Base-by-base conservation (phyloP, 1,284 basidiomycete species). In the Ustilago lituana region DNA sequence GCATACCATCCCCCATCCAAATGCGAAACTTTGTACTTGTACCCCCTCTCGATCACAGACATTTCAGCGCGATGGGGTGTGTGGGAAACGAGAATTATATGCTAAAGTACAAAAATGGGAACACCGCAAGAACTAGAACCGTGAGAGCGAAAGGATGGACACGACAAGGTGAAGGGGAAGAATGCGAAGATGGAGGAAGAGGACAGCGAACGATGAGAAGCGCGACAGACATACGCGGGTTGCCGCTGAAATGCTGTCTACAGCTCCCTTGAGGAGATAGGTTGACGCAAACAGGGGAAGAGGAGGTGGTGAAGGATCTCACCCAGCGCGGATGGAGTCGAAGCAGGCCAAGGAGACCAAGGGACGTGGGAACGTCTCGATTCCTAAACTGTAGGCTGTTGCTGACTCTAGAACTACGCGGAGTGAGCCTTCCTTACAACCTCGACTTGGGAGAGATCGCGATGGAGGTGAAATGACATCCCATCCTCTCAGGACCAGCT, bases 211-310 rank as follows among this genome's bases (percentile, higher is more conserved):
- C 8, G 43, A 35, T 17, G 35, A 23, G 23, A 27, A 22, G 22
- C 23, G 29, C 20, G 40, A 48, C 37, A 49, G 46, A 37, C 55
- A 55, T 58, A 27, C 53, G 66, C 66, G 61, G 61, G 53, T 69
- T 69, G 66, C 66, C 66, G 59, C 66, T 69, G 66, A 49, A 51
- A 56, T 58, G 51, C 51, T 49, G 52, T 55, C 40, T 54, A 43
- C 29, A 46, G 33, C 17, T 20, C 33, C 19, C 9, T 19, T 4
- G 26, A 19, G 22, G 10, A 15, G 29, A 29, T 32, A 48, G 11
- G 8, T 23, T 23, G 15, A 11, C 4, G 1, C 12, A 32, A 39
- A 26, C 29, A 17, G n/a, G 38, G 23, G 43, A 12, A 35, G 27
- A 36, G 23, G 32, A 31, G 23, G 24, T 15, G 32, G 49, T 33